These are phyloP conservation scores for Euphorbia celastroides DNA, from an alignment of 441 rosid species.

Conservation along the genomic window DNA sequence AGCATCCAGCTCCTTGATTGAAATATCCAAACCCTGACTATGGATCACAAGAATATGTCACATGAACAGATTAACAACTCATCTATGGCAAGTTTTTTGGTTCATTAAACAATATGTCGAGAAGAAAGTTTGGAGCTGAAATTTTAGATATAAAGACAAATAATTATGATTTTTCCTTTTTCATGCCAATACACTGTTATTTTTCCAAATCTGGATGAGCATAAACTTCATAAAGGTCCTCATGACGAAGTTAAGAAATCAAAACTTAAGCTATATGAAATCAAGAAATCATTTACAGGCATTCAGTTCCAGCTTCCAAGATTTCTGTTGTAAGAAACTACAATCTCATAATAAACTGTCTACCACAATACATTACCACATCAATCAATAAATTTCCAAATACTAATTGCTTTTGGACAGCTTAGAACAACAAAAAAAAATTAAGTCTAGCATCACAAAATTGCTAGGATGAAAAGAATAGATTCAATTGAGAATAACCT, in stretches of 20 bases:
- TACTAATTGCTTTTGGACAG: not conserved
- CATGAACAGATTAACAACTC: constrained; percentile 5
- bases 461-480: not conserved
- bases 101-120: not conserved
- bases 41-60: constrained; percentile 35
- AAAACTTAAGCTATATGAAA: not conserved
- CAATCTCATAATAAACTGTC: not conserved
- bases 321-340: not conserved
- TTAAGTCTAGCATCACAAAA: not conserved
- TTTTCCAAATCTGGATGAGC: not conserved
- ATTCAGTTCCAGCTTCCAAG: not conserved
- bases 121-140: not conserved
- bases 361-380: not conserved
- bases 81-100: not conserved
- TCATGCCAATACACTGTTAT: not conserved
- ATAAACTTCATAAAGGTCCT: not conserved
- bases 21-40: constrained; percentile 86
- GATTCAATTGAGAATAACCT: constrained; percentile 44
- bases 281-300: not conserved
- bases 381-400: not conserved
- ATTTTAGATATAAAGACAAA: not conserved
- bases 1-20: constrained; percentile 80
- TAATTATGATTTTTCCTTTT: not conserved
- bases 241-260: not conserved
- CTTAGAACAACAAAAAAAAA: not conserved